These are phyloP conservation scores for Hysterangium stoloniferum DNA, from an alignment of 768 basidiomycete genomes.

Conservation along the genomic window DNA sequence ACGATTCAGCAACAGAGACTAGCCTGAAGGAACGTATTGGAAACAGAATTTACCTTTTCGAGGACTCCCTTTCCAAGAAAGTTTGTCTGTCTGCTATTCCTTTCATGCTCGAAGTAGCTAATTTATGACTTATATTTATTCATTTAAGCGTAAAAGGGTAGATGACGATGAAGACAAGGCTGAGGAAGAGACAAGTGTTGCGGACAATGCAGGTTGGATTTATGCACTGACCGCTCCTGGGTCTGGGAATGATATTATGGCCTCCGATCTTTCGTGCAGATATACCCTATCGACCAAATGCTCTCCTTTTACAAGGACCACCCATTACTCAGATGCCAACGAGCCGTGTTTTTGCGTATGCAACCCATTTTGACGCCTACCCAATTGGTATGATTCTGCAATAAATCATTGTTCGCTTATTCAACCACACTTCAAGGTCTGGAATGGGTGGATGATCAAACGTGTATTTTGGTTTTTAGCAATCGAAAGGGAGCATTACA, in stretches of 20 bases:
- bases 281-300: constrained; percentile 43
- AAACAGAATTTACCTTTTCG: constrained; percentile 63
- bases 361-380: constrained; percentile 64
- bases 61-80: constrained; percentile 65
- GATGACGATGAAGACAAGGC: constrained; percentile 29
- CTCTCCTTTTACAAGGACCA: constrained; percentile 61
- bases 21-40: constrained; percentile 44
- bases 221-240: constrained; percentile 5
- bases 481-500: constrained; percentile 11
- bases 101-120: constrained; percentile 3
- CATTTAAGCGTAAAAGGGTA: constrained; percentile 41
- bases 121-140: constrained; percentile 11
- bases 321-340: constrained; percentile 75
- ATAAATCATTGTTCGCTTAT: background rate
- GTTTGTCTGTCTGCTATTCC: constrained; percentile 61
- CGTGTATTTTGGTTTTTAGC: constrained; percentile 71
- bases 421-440: constrained; percentile 32
- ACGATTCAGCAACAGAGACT: background rate
- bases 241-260: background rate
- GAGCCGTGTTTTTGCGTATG: constrained; percentile 71
- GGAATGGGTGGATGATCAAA: constrained; percentile 83
- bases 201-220: constrained; percentile 10
- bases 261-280: constrained; percentile 12
- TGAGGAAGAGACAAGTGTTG: constrained; percentile 1
- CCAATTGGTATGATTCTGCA: constrained; percentile 35